Conservation (phyloP, 2,329 filamentous ascomycete species). For the Paracoccidioides brasiliensis region DNA sequence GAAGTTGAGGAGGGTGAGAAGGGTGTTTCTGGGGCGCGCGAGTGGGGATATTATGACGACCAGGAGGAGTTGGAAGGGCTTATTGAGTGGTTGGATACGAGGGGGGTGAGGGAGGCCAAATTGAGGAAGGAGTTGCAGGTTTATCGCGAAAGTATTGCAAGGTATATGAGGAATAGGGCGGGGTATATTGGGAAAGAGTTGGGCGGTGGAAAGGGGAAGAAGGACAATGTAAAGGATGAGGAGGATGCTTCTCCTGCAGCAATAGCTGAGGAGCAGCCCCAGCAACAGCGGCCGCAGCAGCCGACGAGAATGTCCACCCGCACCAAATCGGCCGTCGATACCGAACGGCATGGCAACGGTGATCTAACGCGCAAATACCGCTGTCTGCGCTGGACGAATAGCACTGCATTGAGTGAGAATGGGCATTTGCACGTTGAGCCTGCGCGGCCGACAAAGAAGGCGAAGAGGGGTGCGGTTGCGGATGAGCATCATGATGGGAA, state of each 20-base stretch:
- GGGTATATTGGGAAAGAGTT: conserved; percentile 49
- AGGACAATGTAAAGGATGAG: conserved; percentile 28
- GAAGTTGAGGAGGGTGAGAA: conserved; percentile 69
- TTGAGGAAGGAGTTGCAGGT: conserved; percentile 72
- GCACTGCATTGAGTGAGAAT: conserved; percentile 43
- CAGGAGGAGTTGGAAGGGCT: conserved; percentile 64
- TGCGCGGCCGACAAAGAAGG: conserved; percentile 38
- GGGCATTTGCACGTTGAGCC: conserved; percentile 50
- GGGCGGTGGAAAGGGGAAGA: conserved; percentile 35
- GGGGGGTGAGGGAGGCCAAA: conserved; percentile 74
- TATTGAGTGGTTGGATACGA: conserved; percentile 76
- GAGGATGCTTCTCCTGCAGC: too few species aligned
- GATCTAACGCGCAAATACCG: conserved; percentile 12
- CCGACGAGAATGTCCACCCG: conserved; percentile 49
- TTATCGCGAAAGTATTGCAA: conserved; percentile 62
- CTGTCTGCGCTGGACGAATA: conserved; percentile 53
- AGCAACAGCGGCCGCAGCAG: conserved; percentile 13
- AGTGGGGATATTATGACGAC: conserved; percentile 89
- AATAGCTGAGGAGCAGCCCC: too few species aligned
- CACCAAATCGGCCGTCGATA: conserved; percentile 45
- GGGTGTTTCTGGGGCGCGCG: conserved; percentile 45
- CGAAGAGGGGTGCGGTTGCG: conserved; percentile 29
- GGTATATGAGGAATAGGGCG: conserved; percentile 68
- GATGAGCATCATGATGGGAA: conserved; percentile 6
- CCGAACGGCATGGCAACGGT: conserved; percentile 26